Evolutionary conservation across 805 yeast genomes (phyloP), one percentile per base, ranked within the genome.

Genomic region (Cyberlindnera petersonii): DNA sequence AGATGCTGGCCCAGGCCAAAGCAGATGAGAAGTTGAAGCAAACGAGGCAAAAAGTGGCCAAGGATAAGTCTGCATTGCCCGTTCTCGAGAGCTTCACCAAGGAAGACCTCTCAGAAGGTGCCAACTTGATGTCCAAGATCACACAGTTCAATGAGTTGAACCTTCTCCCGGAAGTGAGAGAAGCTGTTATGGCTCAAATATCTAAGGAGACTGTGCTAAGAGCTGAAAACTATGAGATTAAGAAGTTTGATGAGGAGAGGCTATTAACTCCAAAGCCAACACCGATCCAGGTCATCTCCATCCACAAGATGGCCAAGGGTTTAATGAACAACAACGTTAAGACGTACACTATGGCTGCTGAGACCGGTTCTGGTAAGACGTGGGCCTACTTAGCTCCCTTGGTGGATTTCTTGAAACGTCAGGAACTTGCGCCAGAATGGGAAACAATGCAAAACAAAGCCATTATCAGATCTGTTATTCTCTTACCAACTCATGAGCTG

Each of bases 321-420:
- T 42, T 66, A 13, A 60, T 60, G 63, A 61, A 60, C 19, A 59
- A 58, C 7, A 63, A 69, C 42, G 52, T 79, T 34, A 77, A 79
- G 48, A 72, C 81, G 1, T 86, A 77, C 66, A 77, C 93, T 3
- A 61, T 91, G 39, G 97, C 98, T 1, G 96, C 97, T 3, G 98
- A 93, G 58, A 91, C 98, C 0, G 98, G 98, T 0, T 83, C 95
- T 0, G 98, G 98, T 8, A 91, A 91, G 57, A 91, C 98, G 0
- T 79, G 95, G 79, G 88, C 97, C 0, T 91, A 89, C 55, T 56
- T 93, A 44, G 77, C 84, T 0, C 89, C 96, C 0, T 46, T 91
- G 24, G 47, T 89, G 26, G 82, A 86, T 33, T 77, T 75, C 46
- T 60, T 89, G 46, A 74, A 77, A 43, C 77, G 74, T 35, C 79